Evolutionary conservation across 208 protist species (phyloP), one percentile per base, ranked within the genome.

Genomic region (Endotrypanum monterogeii): DNA sequence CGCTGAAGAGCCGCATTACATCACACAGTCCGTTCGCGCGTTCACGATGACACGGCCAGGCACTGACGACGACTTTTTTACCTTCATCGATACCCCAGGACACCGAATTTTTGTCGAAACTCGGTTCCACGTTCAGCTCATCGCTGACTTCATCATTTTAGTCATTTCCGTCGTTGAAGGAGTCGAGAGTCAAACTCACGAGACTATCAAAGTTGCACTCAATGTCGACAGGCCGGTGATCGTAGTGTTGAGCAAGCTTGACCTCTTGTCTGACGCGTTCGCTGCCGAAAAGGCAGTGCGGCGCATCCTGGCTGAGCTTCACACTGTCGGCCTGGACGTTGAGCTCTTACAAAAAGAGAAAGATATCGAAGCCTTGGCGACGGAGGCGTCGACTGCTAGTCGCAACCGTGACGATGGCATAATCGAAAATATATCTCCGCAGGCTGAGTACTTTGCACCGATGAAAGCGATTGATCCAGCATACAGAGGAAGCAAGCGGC

Each of bases 71-170:
- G 76, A 70, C 32, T 44, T 83, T 39, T 85, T 96, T 61, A 97
- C 94, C 9, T 96, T 98, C 75, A 55, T 98, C 8, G 95, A 98
- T 75, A 95, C 93, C 30, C 95, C 95, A 35, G 95, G 95, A 14
- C 90, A 97, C 71, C 77, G 73, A 55, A 70, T 96, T 14, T 97
- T 97, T 83, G 85, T 86, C 9, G 90, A 96, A 66, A 86, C 84
- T 56, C 86, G 95, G 23, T 89, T 89, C 56, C 89, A 95, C 81
- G 77, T 87, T n/a, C 88, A 89, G 39, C 79, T 91, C 57, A 58
- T 91, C 12, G 73, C 85, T 2, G 94, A 98, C 71, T 85, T 71
- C 63, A 71, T 96, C 18, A 4, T 97, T 51, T 66, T 98, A 55
- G 85, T 98, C 18, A 73, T 98, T 18, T 96, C 93, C 28, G 82